Base-by-base conservation (phyloP, 495 filamentous ascomycete genomes). In the Neurospora sublineolata region DNA sequence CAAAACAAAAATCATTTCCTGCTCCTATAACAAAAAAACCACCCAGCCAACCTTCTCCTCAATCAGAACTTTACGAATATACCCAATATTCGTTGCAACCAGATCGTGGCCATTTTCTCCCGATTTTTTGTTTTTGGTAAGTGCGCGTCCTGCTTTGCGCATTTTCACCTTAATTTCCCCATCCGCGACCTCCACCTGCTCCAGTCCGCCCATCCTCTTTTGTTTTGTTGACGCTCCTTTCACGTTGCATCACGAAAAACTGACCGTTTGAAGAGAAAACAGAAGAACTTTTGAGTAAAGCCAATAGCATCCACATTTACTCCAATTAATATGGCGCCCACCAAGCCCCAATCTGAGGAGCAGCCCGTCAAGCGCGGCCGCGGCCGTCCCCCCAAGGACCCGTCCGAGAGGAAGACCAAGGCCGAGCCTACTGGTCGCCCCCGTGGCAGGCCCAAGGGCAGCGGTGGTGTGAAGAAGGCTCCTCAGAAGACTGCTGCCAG, bases 391-490 rank as follows among this genome's bases (percentile, higher is more conserved):
- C 52, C 79, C 72, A 82, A 80, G 76, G 78, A 83, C 64, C 81
- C 79, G 68, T 37, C 80, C 37, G 69, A 78, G 44, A 39, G 73
- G 18, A 80, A 83, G 74, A 73, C 74, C 7, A 81, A 81, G 78
- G 77, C 79, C 5, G 71, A 30, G 16, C 81, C 84, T 33, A 70
- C 78, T 37, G 84, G 84, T 37, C 80, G 81, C 11, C 82, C 82
- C 18, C 81, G 84, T 41, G 84, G 84, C 67, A 75, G 84, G 16
- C 84, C 84, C 73, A 79, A 81, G 69, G 83, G 83, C 70, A 77
- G 73, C 52, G 76, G 77, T 23, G 78, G 78, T 33, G 78, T 80
- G 12, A 83, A 82, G 77, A 84, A 82, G 72, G 69, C 77, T 0
- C 52, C 70, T 5, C 68, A 58, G 20, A 71, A 72, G 41, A 76